These are phyloP conservation scores for Candida gigantensis DNA, from an alignment of 1,139 yeast species.

Conservation along the genomic window DNA sequence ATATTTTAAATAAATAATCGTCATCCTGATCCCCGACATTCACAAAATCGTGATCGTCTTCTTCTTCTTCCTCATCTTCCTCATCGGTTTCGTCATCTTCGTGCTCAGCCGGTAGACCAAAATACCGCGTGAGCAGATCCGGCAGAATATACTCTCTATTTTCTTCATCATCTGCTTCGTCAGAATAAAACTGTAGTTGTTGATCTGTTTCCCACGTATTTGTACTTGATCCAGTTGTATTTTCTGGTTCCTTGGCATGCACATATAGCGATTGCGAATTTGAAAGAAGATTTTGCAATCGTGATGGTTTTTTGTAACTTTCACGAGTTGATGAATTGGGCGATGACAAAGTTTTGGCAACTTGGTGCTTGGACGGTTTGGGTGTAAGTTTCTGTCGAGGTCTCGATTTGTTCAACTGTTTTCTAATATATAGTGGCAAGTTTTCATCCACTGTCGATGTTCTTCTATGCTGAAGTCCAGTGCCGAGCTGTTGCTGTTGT, in stretches of 20 bases:
- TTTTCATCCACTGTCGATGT: constrained; percentile 40
- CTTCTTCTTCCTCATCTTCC: constrained; percentile 18
- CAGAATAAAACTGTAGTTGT: constrained; percentile 17
- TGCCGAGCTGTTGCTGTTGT: constrained; percentile 32
- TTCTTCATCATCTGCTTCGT: constrained; percentile 23
- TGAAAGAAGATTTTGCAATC: constrained; percentile 37
- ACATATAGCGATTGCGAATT: constrained; percentile 43
- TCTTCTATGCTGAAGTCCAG: constrained; percentile 21
- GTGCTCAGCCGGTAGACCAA: constrained; percentile 26
- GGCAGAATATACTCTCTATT: constrained; percentile 48
- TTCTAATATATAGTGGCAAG: constrained; percentile 40
- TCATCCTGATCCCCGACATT: constrained; percentile 29
- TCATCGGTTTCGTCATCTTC: constrained; percentile 19
- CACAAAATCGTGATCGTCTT: constrained; percentile 32
- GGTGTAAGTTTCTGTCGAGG: constrained; percentile 12
- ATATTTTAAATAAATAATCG: constrained; percentile 35
- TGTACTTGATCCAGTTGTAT: constrained; percentile 13
- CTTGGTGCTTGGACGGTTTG: constrained; percentile 11
- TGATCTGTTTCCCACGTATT: constrained; percentile 16
- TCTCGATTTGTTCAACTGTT: constrained; percentile 24
- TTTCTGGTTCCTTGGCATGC: constrained; percentile 23
- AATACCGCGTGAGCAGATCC: constrained; percentile 36
- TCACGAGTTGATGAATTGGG: constrained; percentile 7
- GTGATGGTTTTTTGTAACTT: constrained; percentile 18
- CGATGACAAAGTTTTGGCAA: constrained; percentile 6